A percentile compares a stretch with the other conserved stretches of the same genome.
phyloP scores from a whole-genome alignment of 2,329 filamentous ascomycete genomes.

The Aspergillus oerlinghausenensis region DNA sequence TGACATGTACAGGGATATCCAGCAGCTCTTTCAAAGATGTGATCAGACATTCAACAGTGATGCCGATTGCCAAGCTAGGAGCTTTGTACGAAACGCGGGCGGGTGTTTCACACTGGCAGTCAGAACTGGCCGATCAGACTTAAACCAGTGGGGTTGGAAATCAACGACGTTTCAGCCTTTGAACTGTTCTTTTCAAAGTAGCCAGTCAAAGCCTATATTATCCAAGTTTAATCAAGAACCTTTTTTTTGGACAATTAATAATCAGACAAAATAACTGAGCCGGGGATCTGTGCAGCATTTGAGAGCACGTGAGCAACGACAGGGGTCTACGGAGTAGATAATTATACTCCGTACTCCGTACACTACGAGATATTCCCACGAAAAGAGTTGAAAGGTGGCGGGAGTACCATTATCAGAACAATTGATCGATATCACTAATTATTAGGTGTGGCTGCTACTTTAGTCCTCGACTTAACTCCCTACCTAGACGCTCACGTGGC shows the following conservation, averaged over 20 bases:
- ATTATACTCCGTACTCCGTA: too few relatives aligned
- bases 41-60: background rate
- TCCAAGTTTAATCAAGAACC: background rate
- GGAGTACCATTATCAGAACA: background rate
- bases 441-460: background rate
- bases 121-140: background rate
- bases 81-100: background rate
- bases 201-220: background rate
- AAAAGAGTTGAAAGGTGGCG: background rate
- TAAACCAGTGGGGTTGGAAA: background rate
- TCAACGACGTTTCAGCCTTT: background rate
- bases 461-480: background rate
- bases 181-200: background rate
- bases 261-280: background rate
- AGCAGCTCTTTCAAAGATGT: background rate
- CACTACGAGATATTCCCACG: background rate
- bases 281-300: background rate
- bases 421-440: background rate
- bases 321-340: too few relatives aligned
- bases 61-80: background rate
- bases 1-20: background rate
- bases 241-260: background rate
- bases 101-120: slow-evolving; percentile 6
- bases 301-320: background rate
- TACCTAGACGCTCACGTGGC: background rate